Evolutionary conservation across 1,284 basidiomycete species (phyloP).

Genomic region (Boletus sp.): DNA sequence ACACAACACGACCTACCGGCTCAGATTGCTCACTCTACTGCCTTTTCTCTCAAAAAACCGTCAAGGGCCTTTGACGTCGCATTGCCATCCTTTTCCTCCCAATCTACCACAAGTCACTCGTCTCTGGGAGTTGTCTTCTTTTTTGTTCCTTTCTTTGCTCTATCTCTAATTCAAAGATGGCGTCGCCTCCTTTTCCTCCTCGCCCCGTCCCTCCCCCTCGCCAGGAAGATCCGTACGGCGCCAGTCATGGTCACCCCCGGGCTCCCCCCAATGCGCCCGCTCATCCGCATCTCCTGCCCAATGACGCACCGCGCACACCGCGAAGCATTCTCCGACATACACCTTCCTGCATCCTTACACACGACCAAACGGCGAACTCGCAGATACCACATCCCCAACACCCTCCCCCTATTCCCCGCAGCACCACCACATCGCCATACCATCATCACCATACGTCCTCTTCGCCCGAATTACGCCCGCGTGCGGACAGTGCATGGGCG

Average conservation of each 20-base stretch:
- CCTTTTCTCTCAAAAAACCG: background rate
- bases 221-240: constrained; percentile 6
- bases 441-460: constrained; percentile 27
- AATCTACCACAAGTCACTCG: constrained; percentile 1
- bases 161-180: constrained; percentile 13
- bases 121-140: background rate
- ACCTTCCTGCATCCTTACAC: background rate
- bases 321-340: constrained; percentile 23
- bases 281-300: constrained; percentile 4
- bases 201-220: constrained; percentile 11
- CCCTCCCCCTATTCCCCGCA: constrained; percentile 12
- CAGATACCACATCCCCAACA: constrained; percentile 9
- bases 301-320: constrained; percentile 11
- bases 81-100: constrained; percentile 1
- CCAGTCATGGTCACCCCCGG: constrained; percentile 2
- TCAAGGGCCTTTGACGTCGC: background rate
- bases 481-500: constrained; percentile 20
- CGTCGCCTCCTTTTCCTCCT: constrained; percentile 21
- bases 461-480: constrained; percentile 26
- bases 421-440: constrained; percentile 8
- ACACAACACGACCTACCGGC: background rate
- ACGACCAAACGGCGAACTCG: constrained; percentile 4
- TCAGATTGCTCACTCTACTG: background rate
- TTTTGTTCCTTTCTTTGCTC: background rate
- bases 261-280: background rate